Base-by-base conservation (phyloP, 2,329 filamentous ascomycete genomes). In the Thielaviopsis ethacetica region DNA sequence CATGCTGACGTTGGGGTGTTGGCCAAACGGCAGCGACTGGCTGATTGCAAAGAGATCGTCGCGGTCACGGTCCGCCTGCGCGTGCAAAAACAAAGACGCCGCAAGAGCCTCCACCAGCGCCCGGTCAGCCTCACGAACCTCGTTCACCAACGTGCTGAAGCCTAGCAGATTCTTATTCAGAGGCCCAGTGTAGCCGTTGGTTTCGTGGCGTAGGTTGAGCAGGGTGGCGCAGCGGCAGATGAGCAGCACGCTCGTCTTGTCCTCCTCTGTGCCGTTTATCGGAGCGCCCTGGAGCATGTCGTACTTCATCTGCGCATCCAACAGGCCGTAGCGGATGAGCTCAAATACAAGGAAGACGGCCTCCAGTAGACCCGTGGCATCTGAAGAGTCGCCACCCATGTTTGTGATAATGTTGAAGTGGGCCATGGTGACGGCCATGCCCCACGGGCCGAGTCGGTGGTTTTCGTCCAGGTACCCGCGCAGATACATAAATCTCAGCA, bases 131-230 rank as follows among this genome's bases (percentile, higher is more conserved):
- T 85, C 82, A 47, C 91, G 85, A 24, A 96, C 84, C 49, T 87
- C 82, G 1, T 85, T 85, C 49, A 89, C 83, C 60, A 97, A 77
- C 1, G 89, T 91, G 62, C 89, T 86, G 74, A 91, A 98, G 26
- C 83, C 84, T 50, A 98, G 77, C 57, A 96, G 77, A 64, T 91
- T 90, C 70, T 93, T 85, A 75, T 90, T 95, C 1, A 98, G 78
- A 1, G 93, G 91, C 0, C 93, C 93, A 1, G 91, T 96, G 71
- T 96, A 98, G 30, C 93, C 93, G 65, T 91, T 91, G 3, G 80
- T 78, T 65, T 88, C 81, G 69, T 98, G 93, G 34, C 84, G 82
- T 62, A 97, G 76, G 67, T 86, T 88, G 56, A 90, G 80, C 60
- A 97, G 76, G 57, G 87, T 90, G 15, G 91, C 88, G 62, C 91